Conservation (phyloP, 2,329 filamentous ascomycete species). For the Talaromyces rugulosus region DNA sequence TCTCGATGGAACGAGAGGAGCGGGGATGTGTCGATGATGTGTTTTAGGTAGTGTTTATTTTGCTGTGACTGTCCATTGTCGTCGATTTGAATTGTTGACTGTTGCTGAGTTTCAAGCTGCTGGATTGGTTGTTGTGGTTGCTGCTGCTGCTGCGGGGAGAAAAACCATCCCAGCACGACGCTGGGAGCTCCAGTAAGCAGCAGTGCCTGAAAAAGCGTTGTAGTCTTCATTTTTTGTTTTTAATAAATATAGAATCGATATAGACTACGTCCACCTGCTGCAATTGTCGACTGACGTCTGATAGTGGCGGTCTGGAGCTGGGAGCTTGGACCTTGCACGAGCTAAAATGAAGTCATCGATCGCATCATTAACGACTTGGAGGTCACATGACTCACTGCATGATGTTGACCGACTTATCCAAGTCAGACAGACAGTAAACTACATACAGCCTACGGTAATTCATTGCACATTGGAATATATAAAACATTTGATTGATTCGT, state of each 20-base stretch:
- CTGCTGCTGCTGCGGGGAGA: slow-evolving; percentile 6
- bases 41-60: slow-evolving; percentile 20
- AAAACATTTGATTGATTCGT: not conserved
- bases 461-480: not conserved
- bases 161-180: not conserved
- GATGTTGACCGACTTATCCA: not conserved
- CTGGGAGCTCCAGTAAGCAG: slow-evolving; percentile 5
- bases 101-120: not conserved
- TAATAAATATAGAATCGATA: not conserved
- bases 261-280: no score
- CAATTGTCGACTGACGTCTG: not conserved
- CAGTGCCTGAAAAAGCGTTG: not conserved
- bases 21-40: slow-evolving; percentile 38
- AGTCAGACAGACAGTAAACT: no score
- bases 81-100: not conserved
- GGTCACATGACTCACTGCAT: not conserved
- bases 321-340: not conserved
- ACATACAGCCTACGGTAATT: no score
- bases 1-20: slow-evolving; percentile 71
- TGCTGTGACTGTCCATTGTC: not conserved
- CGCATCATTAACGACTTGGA: no score
- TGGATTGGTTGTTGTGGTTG: slow-evolving; percentile 4
- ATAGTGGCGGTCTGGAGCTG: not conserved
- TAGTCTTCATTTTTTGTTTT: not conserved
- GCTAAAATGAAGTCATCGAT: not conserved